Conservation (phyloP, 805 yeast species). For the Brettanomyces custersianus region DNA sequence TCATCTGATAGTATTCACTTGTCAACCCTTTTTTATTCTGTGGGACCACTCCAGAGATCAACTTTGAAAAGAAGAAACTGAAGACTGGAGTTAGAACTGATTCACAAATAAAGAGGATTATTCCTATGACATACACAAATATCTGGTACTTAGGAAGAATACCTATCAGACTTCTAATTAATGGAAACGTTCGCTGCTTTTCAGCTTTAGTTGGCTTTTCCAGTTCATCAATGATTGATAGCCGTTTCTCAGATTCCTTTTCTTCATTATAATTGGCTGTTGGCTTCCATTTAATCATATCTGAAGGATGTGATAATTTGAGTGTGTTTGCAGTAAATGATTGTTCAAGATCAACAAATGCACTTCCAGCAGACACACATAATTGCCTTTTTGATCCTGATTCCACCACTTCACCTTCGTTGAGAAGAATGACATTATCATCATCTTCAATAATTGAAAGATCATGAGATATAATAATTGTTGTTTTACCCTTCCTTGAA, state of each 20-base stretch:
- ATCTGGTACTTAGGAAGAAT: background rate
- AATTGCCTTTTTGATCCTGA: slow-evolving; percentile 31
- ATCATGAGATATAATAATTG: slow-evolving; percentile 79
- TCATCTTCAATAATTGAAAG: slow-evolving; percentile 40
- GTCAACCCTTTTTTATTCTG: slow-evolving; percentile 21
- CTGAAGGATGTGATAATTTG: too few relatives aligned
- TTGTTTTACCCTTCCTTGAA: slow-evolving; percentile 64
- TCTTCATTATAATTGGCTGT: too few relatives aligned
- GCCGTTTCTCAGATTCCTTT: too few relatives aligned
- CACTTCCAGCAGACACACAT: too few relatives aligned
- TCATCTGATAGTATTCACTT: slow-evolving; percentile 24
- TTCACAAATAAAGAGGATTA: slow-evolving; percentile 40
- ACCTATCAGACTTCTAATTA: too few relatives aligned
- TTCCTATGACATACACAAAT: slow-evolving; percentile 36
- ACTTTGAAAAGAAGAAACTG: slow-evolving; percentile 65
- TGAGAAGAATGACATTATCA: slow-evolving; percentile 55
- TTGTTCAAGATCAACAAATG: too few relatives aligned
- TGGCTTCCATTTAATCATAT: too few relatives aligned
- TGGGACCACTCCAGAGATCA: slow-evolving; percentile 58
- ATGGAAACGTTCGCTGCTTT: too few relatives aligned
- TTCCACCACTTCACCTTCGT: slow-evolving; percentile 47
- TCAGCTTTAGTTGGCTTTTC: too few relatives aligned
- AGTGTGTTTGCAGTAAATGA: too few relatives aligned
- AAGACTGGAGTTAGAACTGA: slow-evolving; percentile 70
- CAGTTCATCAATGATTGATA: too few relatives aligned